Evolutionary conservation across 345 rosid species (phyloP).

Genomic region (Durio zibethinus): DNA sequence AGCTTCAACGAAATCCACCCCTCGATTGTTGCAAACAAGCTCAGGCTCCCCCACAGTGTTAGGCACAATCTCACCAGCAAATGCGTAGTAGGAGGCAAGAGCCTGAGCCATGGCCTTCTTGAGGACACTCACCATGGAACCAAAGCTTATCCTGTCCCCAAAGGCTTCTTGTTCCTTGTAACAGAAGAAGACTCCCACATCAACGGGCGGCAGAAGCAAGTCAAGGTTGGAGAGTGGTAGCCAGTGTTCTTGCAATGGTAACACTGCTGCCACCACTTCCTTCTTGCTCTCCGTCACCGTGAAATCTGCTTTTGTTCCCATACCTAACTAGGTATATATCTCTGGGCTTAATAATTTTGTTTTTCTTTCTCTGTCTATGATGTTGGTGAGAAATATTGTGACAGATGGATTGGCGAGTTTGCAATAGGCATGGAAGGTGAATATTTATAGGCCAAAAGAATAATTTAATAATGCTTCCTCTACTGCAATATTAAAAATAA

Average conservation of each 20-base stretch:
- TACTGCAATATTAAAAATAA: too few relatives aligned
- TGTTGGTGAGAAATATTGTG: not conserved
- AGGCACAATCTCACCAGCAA: conserved; percentile 64
- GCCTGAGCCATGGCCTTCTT: conserved; percentile 64
- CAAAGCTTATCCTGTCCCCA: conserved; percentile 2
- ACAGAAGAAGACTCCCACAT: conserved; percentile 66
- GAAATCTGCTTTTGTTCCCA: conserved; percentile 21
- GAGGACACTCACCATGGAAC: conserved; percentile 35
- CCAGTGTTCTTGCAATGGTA: conserved; percentile 76
- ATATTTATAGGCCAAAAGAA: not conserved
- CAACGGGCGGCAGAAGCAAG: conserved; percentile 66
- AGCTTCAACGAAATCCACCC: conserved; percentile 72
- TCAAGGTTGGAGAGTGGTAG: conserved; percentile 85
- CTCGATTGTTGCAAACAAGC: conserved; percentile 76
- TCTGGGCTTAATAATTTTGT: too few relatives aligned
- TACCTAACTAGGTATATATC: not conserved
- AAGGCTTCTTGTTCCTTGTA: conserved; percentile 30
- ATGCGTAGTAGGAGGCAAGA: conserved; percentile 66
- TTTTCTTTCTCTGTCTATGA: not conserved
- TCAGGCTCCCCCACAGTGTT: conserved; percentile 71
- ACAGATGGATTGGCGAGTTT: not conserved
- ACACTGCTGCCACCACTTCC: conserved; percentile 60
- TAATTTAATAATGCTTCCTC: too few relatives aligned
- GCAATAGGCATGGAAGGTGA: not conserved
- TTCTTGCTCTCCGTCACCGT: conserved; percentile 36